Conservation (phyloP, 2,329 filamentous ascomycete genomes). For the Cladosporium halotolerans region DNA sequence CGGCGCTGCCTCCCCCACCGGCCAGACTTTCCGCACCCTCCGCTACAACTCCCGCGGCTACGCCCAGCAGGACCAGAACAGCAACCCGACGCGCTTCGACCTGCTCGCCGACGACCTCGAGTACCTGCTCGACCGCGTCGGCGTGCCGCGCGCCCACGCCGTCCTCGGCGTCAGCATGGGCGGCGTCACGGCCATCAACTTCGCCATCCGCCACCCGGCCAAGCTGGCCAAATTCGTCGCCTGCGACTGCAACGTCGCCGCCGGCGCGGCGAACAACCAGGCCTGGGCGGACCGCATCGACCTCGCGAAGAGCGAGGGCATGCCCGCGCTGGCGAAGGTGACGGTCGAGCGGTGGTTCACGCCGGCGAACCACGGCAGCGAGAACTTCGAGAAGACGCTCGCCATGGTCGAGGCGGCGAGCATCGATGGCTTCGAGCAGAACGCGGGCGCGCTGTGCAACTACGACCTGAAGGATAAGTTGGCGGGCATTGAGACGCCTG, state of each 20-base stretch:
- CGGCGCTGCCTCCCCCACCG: slow-evolving; percentile 36
- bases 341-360: slow-evolving; percentile 76
- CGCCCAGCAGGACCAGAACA: slow-evolving; percentile 34
- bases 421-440: slow-evolving; percentile 61
- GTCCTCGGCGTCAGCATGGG: slow-evolving; percentile 76
- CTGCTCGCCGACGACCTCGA: slow-evolving; percentile 63
- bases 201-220: slow-evolving; percentile 59
- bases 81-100: slow-evolving; percentile 50
- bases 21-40: slow-evolving; percentile 62
- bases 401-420: slow-evolving; percentile 65
- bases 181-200: slow-evolving; percentile 69
- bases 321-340: slow-evolving; percentile 54
- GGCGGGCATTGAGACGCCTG: slow-evolving; percentile 50
- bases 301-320: slow-evolving; percentile 42
- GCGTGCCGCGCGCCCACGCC: slow-evolving; percentile 59
- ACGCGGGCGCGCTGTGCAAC: slow-evolving; percentile 63
- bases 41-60: slow-evolving; percentile 74
- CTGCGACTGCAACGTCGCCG: slow-evolving; percentile 72
- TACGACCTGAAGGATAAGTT: slow-evolving; percentile 61
- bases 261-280: slow-evolving; percentile 66
- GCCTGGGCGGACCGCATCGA: slow-evolving; percentile 74
- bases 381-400: slow-evolving; percentile 53
- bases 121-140: slow-evolving; percentile 60
- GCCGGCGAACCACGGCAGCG: slow-evolving; percentile 53
- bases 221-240: slow-evolving; percentile 58